phyloP scores from a whole-genome alignment of 805 yeast species.

The Schizosaccharomyces cryophilus region DNA sequence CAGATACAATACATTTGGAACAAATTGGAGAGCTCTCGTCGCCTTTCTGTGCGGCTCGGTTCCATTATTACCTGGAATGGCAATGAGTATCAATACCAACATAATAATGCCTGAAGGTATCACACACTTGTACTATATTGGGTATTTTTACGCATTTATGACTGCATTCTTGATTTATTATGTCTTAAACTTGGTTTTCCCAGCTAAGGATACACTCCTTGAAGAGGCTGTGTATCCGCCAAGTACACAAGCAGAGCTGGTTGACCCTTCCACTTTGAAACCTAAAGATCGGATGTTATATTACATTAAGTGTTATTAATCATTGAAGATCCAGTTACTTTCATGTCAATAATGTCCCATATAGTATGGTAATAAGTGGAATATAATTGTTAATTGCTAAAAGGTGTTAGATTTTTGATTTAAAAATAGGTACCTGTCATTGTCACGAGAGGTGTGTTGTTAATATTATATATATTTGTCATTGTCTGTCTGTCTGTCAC shows the following conservation, averaged over 20 bases:
- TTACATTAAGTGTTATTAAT: not conserved
- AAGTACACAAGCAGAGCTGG: not conserved
- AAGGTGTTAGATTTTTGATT: too few relatives aligned
- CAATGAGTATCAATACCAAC: not conserved
- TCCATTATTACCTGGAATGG: conserved; percentile 7
- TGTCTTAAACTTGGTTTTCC: conserved; percentile 13
- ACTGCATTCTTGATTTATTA: not conserved
- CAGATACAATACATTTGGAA: conserved; percentile 12
- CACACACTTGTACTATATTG: not conserved
- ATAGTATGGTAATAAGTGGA: too few relatives aligned
- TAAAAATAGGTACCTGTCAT: too few relatives aligned
- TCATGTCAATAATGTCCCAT: too few relatives aligned
- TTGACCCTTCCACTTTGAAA: not conserved
- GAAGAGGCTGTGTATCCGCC: not conserved
- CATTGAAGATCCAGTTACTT: too few relatives aligned
- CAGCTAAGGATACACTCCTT: not conserved
- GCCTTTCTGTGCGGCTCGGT: conserved; percentile 13
- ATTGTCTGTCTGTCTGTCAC: too few relatives aligned
- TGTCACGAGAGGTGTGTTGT: too few relatives aligned
- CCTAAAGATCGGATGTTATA: not conserved
- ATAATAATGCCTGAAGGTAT: not conserved
- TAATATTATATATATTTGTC: too few relatives aligned
- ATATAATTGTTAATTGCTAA: too few relatives aligned
- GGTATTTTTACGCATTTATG: not conserved
- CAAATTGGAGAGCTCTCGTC: conserved; percentile 20